phyloP scores from a whole-genome alignment of 2,329 filamentous ascomycete species.

The Pezicula radicicola region DNA sequence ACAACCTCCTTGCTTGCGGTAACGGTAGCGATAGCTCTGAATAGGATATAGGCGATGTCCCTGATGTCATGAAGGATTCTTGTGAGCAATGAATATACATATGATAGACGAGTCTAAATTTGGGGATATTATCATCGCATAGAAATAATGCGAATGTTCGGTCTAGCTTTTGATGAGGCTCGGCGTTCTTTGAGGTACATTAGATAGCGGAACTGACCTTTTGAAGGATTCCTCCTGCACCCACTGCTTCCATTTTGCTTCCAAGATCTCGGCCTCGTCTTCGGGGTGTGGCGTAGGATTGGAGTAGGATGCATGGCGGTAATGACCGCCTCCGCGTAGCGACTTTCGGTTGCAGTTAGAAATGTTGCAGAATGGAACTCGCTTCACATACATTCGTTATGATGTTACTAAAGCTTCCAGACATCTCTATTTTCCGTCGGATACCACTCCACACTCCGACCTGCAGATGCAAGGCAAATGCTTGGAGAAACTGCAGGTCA shows the following conservation, averaged over 20 bases:
- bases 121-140: slow-evolving; percentile 3
- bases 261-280: slow-evolving; percentile 53
- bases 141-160: slow-evolving; percentile 1
- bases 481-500: slow-evolving; percentile 47
- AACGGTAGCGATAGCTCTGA: slow-evolving; percentile 64
- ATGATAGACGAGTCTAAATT: slow-evolving; percentile 55
- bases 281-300: slow-evolving; percentile 32
- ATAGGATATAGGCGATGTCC: slow-evolving; percentile 64
- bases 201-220: slow-evolving; percentile 33
- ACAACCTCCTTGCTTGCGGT: slow-evolving; percentile 58
- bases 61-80: slow-evolving; percentile 62
- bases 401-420: slow-evolving; percentile 42
- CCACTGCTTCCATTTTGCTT: slow-evolving; percentile 65
- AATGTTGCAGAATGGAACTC: slow-evolving; percentile 40
- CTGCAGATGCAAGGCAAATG: slow-evolving; percentile 44
- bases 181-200: background rate
- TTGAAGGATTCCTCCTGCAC: slow-evolving; percentile 63
- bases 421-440: slow-evolving; percentile 54
- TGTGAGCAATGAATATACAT: slow-evolving; percentile 63
- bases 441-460: slow-evolving; percentile 56
- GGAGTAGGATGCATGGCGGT: slow-evolving; percentile 51
- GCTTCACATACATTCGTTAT: background rate
- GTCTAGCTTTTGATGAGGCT: background rate
- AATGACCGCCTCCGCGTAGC: slow-evolving; percentile 42
- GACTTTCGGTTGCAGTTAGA: slow-evolving; percentile 37